These are phyloP conservation scores for Fraxinus anomala DNA, from an alignment of 257 asterid genomes.

Conservation along the genomic window DNA sequence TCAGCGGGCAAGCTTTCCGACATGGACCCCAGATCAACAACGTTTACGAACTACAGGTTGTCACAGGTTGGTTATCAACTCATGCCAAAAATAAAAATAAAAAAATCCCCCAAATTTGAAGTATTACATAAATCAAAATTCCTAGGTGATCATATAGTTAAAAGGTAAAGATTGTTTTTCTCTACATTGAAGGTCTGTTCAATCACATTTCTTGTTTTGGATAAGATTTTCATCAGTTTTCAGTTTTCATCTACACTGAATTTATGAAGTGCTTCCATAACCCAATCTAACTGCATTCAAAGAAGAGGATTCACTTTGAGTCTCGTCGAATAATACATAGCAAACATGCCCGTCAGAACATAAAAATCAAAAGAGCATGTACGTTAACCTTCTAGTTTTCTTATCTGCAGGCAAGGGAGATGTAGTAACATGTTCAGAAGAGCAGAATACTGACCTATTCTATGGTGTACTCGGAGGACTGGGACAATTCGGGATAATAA, in stretches of 20 bases:
- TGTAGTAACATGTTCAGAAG: conserved; percentile 45
- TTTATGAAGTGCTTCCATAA: not conserved
- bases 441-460: conserved; percentile 50
- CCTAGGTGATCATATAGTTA: no score
- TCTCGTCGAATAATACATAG: not conserved
- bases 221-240: no score
- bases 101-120: no score
- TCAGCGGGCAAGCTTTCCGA: conserved; percentile 22
- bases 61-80: conserved; percentile 11
- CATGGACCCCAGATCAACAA: conserved; percentile 23
- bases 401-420: conserved; percentile 46
- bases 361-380: not conserved
- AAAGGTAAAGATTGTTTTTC: no score
- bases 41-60: conserved; percentile 21
- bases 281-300: not conserved
- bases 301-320: not conserved
- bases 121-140: no score
- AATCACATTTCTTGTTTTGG: no score
- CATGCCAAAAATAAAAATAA: not conserved
- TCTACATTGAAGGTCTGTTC: no score
- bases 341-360: not conserved
- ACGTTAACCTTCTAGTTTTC: not conserved
- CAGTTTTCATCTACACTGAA: no score
- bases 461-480: conserved; percentile 49
- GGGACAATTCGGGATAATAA: conserved; percentile 55